Base-by-base conservation (phyloP, 129 eudicot species). In the Ambrosia trifida region DNA sequence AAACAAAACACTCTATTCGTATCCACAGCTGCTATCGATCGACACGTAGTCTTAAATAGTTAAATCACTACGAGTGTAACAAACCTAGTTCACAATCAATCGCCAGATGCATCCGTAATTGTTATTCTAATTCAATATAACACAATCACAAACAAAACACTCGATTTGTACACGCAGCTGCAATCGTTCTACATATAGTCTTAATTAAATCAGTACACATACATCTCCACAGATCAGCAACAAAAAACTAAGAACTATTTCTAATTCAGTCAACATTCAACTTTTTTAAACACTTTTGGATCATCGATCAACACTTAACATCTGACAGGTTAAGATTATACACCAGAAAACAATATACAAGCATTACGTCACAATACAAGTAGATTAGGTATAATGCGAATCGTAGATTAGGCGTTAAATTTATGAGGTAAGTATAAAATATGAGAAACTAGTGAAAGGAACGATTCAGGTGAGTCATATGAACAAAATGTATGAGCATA, bases 391-490 rank as follows among this genome's bases (percentile, higher is more conserved):
- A 53, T 16, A 47, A 33, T 8, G 18, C 10, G 14, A 31, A 7
- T 18, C 36, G 7, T 17, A 30, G 5, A 46, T 61, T 45, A 44
- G 33, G 59, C 58, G 17, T 31, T 44, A 31, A 20, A 3, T 28
- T 64, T 33, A 53, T 14, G 5, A 75, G 11, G 53, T 40, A 41
- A 5, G 58, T 30, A 41, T 32, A 66, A n/a, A 53, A 54, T 9
- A 66, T 28, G 57, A 74, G 63, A 67, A 43, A 36, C 74, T 36
- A 24, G 2, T 14, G 72, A 41, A 54, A 66, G 20, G 36, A 67
- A 53, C 49, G 7, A 43, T 65, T 71, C 17, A 58, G 45, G 49
- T 13, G 73, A 65, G 35, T 36, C 6, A 73, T 28, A 49, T 63
- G 24, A 36, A 64, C 20, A 52, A 11, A 49, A 20, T 4, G 8